Evolutionary conservation across 2,329 filamentous ascomycete species (phyloP).

Genomic region (Zarea fungicola): DNA sequence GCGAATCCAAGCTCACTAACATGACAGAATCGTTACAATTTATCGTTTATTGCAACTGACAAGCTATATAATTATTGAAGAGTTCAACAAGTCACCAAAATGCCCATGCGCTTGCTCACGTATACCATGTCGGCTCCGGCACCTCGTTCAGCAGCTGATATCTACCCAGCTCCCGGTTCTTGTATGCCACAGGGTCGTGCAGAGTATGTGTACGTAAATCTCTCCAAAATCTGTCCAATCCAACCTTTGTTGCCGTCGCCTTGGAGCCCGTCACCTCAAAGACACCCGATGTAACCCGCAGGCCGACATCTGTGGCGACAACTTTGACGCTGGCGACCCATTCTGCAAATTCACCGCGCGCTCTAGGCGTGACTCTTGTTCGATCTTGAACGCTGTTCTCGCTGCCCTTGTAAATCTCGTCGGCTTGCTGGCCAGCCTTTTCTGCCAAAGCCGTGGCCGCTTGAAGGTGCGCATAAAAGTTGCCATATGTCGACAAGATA

Average conservation of each 20-base stretch:
- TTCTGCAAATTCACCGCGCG: constrained; percentile 57
- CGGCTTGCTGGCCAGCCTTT: constrained; percentile 44
- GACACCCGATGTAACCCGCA: constrained; percentile 54
- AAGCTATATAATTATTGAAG: too few species aligned
- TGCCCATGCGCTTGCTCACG: constrained; percentile 26
- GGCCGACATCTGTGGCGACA: constrained; percentile 53
- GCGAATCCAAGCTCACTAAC: too few species aligned
- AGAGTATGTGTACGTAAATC: constrained; percentile 61
- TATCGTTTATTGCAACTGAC: too few species aligned
- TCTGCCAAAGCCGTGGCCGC: constrained; percentile 56
- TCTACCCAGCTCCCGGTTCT: constrained; percentile 56
- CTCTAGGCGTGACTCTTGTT: constrained; percentile 40
- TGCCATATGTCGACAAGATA: constrained; percentile 59
- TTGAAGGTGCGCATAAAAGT: constrained; percentile 56
- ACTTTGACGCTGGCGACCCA: constrained; percentile 60
- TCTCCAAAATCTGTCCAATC: constrained; percentile 61
- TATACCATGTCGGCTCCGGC: constrained; percentile 59
- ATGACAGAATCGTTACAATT: too few species aligned
- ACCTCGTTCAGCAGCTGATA: constrained; percentile 52
- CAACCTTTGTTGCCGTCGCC: constrained; percentile 52
- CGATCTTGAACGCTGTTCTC: constrained; percentile 31
- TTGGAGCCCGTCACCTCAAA: constrained; percentile 60
- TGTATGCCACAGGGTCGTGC: constrained; percentile 64
- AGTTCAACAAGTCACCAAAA: too few species aligned
- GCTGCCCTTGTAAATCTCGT: constrained; percentile 38